These are phyloP conservation scores for Scheffersomyces lignosus DNA, from an alignment of 805 yeast genomes.

Conservation along the genomic window DNA sequence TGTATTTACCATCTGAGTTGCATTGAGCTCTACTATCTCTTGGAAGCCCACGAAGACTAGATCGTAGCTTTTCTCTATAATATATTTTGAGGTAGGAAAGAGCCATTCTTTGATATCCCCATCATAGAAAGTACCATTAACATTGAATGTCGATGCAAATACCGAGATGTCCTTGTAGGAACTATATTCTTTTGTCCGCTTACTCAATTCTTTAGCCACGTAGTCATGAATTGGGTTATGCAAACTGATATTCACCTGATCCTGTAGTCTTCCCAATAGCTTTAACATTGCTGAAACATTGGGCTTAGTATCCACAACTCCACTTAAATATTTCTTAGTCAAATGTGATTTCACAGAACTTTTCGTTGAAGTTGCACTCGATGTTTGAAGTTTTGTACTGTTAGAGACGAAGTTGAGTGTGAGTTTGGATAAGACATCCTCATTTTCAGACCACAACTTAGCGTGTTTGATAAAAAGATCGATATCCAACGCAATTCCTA, in stretches of 20 bases:
- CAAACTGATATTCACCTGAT: constrained; percentile 43
- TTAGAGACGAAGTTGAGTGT: constrained; percentile 39
- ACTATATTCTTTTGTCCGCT: constrained; percentile 40
- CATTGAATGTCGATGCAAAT: constrained; percentile 55
- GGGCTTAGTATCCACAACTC: constrained; percentile 41
- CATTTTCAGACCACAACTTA: constrained; percentile 50
- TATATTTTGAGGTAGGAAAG: constrained; percentile 37
- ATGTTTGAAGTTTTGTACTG: constrained; percentile 39
- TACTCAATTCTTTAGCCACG: constrained; percentile 42
- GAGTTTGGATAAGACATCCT: constrained; percentile 37
- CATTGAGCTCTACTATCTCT: constrained; percentile 80
- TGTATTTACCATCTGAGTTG: constrained; percentile 79
- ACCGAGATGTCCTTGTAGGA: constrained; percentile 40
- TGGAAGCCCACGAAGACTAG: constrained; percentile 82
- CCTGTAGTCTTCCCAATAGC: constrained; percentile 48
- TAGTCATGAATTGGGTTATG: constrained; percentile 58
- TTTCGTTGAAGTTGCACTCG: constrained; percentile 40
- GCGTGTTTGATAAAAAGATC: constrained; percentile 42
- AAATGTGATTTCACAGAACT: constrained; percentile 33
- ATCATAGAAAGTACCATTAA: constrained; percentile 48
- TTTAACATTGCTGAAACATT: constrained; percentile 47
- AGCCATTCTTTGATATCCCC: constrained; percentile 46
- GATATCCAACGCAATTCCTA: constrained; percentile 32
- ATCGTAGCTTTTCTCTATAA: constrained; percentile 51
- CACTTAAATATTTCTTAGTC: constrained; percentile 38